These are phyloP conservation scores for Fonsecaea pedrosoi DNA, from an alignment of 2,329 filamentous ascomycete species.

Conservation along the genomic window DNA sequence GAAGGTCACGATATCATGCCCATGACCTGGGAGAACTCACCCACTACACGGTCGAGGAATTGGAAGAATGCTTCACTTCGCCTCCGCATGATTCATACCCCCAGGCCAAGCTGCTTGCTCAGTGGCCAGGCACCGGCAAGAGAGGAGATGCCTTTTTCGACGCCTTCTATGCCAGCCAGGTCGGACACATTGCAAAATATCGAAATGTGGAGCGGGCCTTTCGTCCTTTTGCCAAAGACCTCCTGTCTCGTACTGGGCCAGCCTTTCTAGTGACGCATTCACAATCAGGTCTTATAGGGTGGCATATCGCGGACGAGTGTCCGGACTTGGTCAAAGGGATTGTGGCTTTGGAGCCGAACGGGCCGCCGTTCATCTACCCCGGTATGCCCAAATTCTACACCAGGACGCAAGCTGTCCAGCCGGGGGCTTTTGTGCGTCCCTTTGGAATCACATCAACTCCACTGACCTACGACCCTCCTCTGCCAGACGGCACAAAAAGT, in stretches of 20 bases:
- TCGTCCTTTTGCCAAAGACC: constrained; percentile 8
- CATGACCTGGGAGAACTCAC: constrained; percentile 12
- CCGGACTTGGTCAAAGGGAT: constrained; percentile 58
- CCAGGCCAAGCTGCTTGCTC: constrained; percentile 35
- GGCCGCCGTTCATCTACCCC: constrained; percentile 18
- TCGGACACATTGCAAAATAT: constrained; percentile 40
- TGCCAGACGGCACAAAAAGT: constrained; percentile 48
- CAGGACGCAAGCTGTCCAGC: constrained; percentile 10
- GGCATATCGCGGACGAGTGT: constrained; percentile 22
- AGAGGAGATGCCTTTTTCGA: constrained; percentile 19
- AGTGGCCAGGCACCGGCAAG: constrained; percentile 50
- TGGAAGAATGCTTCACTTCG: constrained; percentile 16
- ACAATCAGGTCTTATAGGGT: constrained; percentile 16
- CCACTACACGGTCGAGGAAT: constrained; percentile 15
- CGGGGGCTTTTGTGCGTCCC: constrained; percentile 35
- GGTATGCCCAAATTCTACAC: constrained; percentile 18
- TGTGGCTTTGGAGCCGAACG: constrained; percentile 47
- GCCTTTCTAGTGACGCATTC: constrained; percentile 46
- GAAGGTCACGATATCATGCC: constrained; percentile 38
- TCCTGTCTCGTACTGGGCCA: constrained; percentile 13
- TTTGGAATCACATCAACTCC: constrained; percentile 60
- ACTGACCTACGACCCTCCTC: constrained; percentile 56
- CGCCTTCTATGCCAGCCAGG: constrained; percentile 23
- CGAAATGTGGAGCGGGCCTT: constrained; percentile 13
- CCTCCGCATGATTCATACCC: constrained; percentile 15